Evolutionary conservation across 2,329 filamentous ascomycete species (phyloP).

Genomic region (Fusarium sambucinum): DNA sequence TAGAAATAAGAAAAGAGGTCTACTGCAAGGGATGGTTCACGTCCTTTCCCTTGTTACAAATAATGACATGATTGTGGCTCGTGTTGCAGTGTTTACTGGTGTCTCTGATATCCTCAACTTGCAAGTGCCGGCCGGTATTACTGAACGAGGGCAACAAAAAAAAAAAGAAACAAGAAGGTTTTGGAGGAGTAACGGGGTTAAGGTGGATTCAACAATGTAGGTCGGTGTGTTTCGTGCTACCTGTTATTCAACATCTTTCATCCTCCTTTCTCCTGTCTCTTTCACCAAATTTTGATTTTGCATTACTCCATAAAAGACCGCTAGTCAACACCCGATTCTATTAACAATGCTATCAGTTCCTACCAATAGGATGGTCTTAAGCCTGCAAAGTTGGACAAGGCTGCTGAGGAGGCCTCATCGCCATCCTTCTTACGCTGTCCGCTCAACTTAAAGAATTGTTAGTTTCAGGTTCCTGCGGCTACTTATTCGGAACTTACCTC

Average conservation of each 20-base stretch:
- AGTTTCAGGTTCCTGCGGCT: constrained; percentile 2
- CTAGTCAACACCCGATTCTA: constrained; percentile 30
- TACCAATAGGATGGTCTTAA: constrained; percentile 72
- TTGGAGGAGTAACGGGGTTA: not conserved
- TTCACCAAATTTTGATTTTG: constrained; percentile 31
- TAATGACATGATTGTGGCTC: not conserved
- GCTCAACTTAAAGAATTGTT: constrained; percentile 62
- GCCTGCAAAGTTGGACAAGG: constrained; percentile 68
- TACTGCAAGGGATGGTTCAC: constrained; percentile 24
- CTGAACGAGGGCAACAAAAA: constrained; percentile 5
- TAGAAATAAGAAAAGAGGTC: not conserved
- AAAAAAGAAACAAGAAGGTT: not conserved
- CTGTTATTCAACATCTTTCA: constrained; percentile 39
- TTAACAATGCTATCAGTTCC: constrained; percentile 28
- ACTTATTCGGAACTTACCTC: constrained; percentile 69
- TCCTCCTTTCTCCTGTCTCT: constrained; percentile 11
- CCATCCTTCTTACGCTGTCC: constrained; percentile 80
- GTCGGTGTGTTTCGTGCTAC: constrained; percentile 39
- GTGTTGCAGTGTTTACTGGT: constrained; percentile 13
- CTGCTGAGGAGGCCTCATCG: constrained; percentile 59
- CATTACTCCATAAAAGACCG: constrained; percentile 28
- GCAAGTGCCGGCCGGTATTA: constrained; percentile 15
- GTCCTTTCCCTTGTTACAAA: not conserved
- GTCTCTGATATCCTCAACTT: not conserved
- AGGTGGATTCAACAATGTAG: constrained; percentile 20